Conservation (phyloP, 1,139 yeast genomes). For the Yarrowia galli region DNA sequence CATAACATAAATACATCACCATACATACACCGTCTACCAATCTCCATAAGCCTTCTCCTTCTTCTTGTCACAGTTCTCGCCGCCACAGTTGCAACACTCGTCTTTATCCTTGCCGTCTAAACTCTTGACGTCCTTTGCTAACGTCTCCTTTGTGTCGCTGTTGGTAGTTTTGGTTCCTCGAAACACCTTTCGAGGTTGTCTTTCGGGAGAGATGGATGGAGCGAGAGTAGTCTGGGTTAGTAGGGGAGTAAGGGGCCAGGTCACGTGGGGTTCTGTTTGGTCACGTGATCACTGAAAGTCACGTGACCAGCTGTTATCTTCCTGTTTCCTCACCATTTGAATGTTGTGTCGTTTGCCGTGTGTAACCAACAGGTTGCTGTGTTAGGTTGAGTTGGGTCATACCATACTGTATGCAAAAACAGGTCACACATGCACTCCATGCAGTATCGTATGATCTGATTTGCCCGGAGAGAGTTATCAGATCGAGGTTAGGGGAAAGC, state of each 20-base stretch:
- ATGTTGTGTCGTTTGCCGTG: neutral
- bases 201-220: slow-evolving; percentile 17
- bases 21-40: slow-evolving; percentile 23
- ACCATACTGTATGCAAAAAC: too few relatives aligned
- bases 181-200: slow-evolving; percentile 39
- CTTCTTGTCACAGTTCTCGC: slow-evolving; percentile 42
- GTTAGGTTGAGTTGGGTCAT: slow-evolving; percentile 4
- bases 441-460: slow-evolving; percentile 36
- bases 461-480: slow-evolving; percentile 17
- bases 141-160: slow-evolving; percentile 6
- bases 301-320: neutral
- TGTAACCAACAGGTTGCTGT: slow-evolving; percentile 1
- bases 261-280: neutral
- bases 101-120: slow-evolving; percentile 40
- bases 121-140: neutral
- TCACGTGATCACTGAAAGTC: slow-evolving; percentile 1
- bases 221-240: slow-evolving; percentile 17
- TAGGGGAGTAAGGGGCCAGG: too few relatives aligned
- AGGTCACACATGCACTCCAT: neutral
- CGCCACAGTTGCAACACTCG: slow-evolving; percentile 58
- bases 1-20: slow-evolving; percentile 7
- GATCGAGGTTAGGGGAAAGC: slow-evolving; percentile 14
- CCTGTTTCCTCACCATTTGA: too few relatives aligned
- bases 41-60: slow-evolving; percentile 40
- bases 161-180: slow-evolving; percentile 6